Evolutionary conservation across 2,329 filamentous ascomycete species (phyloP).

Genomic region (Colletotrichum somersetense): DNA sequence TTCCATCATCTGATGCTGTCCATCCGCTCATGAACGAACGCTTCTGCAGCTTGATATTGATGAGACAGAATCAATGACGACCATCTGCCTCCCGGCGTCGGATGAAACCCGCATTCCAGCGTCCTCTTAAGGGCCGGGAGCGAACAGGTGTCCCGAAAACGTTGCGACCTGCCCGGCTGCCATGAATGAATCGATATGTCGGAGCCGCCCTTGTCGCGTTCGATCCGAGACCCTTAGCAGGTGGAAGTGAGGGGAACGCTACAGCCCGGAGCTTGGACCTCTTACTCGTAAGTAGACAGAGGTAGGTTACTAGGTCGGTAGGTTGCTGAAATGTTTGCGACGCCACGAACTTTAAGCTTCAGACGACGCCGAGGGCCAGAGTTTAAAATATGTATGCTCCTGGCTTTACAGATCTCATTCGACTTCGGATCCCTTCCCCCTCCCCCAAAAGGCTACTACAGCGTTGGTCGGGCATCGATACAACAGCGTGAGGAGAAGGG

Average conservation of each 20-base stretch:
- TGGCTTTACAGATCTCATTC: slow-evolving; percentile 12
- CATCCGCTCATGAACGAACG: slow-evolving; percentile 11
- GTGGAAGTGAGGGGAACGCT: slow-evolving; percentile 10
- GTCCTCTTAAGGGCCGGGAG: neutral
- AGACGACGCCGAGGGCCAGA: slow-evolving; percentile 36
- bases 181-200: slow-evolving; percentile 1
- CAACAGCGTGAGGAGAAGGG: slow-evolving; percentile 13
- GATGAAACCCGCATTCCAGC: slow-evolving; percentile 26
- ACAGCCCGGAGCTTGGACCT: slow-evolving; percentile 31
- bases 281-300: slow-evolving; percentile 9
- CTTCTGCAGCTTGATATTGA: slow-evolving; percentile 5
- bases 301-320: neutral
- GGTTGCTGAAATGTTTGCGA: slow-evolving; percentile 19
- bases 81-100: slow-evolving; percentile 12
- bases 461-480: slow-evolving; percentile 23
- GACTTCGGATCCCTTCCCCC: slow-evolving; percentile 18
- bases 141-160: slow-evolving; percentile 11
- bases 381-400: slow-evolving; percentile 35
- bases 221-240: neutral
- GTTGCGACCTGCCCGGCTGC: slow-evolving; percentile 14
- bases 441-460: slow-evolving; percentile 17
- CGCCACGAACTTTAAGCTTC: slow-evolving; percentile 29
- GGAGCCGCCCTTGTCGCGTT: slow-evolving; percentile 21
- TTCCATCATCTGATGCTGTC: slow-evolving; percentile 24
- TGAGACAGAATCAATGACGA: slow-evolving; percentile 13